A percentile compares a stretch with the other conserved stretches of the same genome.
Evolutionary conservation across 176 grass and related monocot genomes (phyloP).

Genomic region (Oryza glaberrima): DNA sequence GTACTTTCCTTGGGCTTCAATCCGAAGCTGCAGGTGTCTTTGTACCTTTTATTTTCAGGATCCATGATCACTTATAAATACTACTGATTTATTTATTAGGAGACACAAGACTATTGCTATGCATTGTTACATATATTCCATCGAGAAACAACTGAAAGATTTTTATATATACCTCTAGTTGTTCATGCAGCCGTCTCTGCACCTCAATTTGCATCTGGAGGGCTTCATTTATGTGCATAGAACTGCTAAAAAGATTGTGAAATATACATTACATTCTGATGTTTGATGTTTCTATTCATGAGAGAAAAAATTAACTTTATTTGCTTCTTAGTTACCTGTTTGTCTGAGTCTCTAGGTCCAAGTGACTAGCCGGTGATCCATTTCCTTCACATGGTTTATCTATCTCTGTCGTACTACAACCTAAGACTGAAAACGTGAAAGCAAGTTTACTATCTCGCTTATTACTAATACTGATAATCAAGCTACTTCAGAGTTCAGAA

Average conservation of each 20-base stretch:
- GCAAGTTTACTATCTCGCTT: slow-evolving; percentile 33
- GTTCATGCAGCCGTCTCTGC: slow-evolving; percentile 90
- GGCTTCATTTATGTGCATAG: slow-evolving; percentile 77
- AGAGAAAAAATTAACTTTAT: background rate
- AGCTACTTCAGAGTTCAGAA: slow-evolving; percentile 22
- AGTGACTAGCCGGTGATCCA: slow-evolving; percentile 46
- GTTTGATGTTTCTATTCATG: background rate
- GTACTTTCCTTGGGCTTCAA: slow-evolving; percentile 94
- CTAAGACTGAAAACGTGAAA: slow-evolving; percentile 40
- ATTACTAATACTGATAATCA: background rate
- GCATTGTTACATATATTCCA: background rate
- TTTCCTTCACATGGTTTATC: slow-evolving; percentile 60
- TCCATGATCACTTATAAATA: background rate
- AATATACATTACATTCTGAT: background rate
- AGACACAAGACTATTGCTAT: background rate
- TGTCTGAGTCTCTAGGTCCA: slow-evolving; percentile 44
- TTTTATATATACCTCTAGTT: slow-evolving; percentile 67
- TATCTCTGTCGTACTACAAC: slow-evolving; percentile 38
- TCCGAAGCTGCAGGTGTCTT: slow-evolving; percentile 88
- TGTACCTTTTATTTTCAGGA: slow-evolving; percentile 60
- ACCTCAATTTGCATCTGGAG: slow-evolving; percentile 98
- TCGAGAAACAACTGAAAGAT: background rate
- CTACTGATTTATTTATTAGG: background rate
- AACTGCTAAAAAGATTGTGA: slow-evolving; percentile 37
- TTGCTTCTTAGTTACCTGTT: slow-evolving; percentile 57